phyloP scores from a whole-genome alignment of 208 protist species.

The Crithidia mellificae region DNA sequence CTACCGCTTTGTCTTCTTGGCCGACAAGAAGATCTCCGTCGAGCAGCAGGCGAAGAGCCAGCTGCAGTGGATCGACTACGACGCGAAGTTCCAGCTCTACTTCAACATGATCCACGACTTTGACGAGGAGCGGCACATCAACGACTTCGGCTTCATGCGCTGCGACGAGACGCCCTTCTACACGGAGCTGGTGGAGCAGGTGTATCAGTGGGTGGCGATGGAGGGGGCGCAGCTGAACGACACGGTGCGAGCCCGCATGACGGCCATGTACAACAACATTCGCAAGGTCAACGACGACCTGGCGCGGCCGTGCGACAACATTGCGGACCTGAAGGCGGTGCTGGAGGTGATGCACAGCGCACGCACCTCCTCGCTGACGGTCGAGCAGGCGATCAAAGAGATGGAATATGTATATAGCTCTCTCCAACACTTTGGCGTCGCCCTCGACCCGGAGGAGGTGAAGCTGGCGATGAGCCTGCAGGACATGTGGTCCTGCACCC shows the following conservation, averaged over 20 bases:
- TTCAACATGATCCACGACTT: constrained; percentile 93
- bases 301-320: constrained; percentile 81
- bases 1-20: constrained; percentile 94
- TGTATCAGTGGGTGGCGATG: constrained; percentile 92
- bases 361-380: constrained; percentile 80
- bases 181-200: constrained; percentile 88
- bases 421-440: constrained; percentile 91
- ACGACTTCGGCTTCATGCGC: constrained; percentile 96
- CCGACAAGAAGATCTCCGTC: constrained; percentile 94
- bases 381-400: constrained; percentile 93
- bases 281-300: constrained; percentile 90
- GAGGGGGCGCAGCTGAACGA: constrained; percentile 94
- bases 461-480: constrained; percentile 77
- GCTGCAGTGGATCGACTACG: constrained; percentile 94
- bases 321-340: constrained; percentile 97
- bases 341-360: constrained; percentile 94
- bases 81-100: constrained; percentile 95
- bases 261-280: constrained; percentile 76
- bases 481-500: constrained; percentile 85
- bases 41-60: constrained; percentile 94
- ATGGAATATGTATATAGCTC: constrained; percentile 96
- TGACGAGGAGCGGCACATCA: constrained; percentile 80
- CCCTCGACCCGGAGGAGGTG: constrained; percentile 80
- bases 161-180: constrained; percentile 92
- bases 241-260: constrained; percentile 76